These are phyloP conservation scores for Psilocybe sp. DNA, from an alignment of 768 basidiomycete genomes.

Conservation along the genomic window DNA sequence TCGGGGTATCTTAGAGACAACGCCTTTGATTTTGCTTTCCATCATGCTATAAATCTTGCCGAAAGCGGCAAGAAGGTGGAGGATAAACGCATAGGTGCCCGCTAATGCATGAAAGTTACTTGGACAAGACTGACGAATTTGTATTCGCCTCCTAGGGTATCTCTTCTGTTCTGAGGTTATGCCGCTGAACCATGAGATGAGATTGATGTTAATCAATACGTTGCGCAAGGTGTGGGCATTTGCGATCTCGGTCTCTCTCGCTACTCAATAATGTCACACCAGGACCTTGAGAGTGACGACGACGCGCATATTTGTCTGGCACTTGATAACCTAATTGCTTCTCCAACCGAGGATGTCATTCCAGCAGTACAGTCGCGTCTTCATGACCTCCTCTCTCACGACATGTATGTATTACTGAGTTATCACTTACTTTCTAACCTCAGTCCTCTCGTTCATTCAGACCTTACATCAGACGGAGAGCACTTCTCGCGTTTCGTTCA, in stretches of 20 bases:
- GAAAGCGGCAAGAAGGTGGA: constrained; percentile 60
- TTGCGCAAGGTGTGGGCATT: constrained; percentile 61
- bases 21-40: constrained; percentile 69
- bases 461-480: constrained; percentile 55
- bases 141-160: constrained; percentile 53
- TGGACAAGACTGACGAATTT: background rate
- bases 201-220: constrained; percentile 85
- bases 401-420: constrained; percentile 63
- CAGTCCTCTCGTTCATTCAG: constrained; percentile 33
- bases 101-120: background rate
- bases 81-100: constrained; percentile 66
- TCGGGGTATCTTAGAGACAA: constrained; percentile 38
- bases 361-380: constrained; percentile 73
- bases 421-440: constrained; percentile 3
- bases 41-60: constrained; percentile 74
- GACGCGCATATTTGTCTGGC: constrained; percentile 66
- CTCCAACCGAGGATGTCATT: constrained; percentile 62
- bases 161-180: constrained; percentile 75
- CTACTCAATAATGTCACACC: background rate
- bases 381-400: constrained; percentile 63
- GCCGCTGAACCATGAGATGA: constrained; percentile 64
- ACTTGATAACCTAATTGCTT: constrained; percentile 62
- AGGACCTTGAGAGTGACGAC: constrained; percentile 71
- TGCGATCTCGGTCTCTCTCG: background rate
- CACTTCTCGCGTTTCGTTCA: constrained; percentile 55